phyloP scores from a whole-genome alignment of 192 early-diverging fungal species.

The Chytriomyces sp. region DNA sequence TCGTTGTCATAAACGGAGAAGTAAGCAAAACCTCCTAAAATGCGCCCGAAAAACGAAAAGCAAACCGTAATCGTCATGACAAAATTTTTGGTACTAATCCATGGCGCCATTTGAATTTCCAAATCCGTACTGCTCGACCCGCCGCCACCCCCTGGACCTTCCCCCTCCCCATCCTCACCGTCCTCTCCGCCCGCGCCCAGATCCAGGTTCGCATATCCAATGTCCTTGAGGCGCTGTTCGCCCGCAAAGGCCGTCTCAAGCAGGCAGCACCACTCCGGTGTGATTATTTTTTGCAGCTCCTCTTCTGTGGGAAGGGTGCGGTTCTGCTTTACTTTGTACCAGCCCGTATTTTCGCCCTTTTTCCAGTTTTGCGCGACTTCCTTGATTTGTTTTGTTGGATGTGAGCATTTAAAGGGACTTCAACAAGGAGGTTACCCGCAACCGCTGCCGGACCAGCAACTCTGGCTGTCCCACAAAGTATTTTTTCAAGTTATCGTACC shows the following conservation, averaged over 20 bases:
- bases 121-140: constrained; percentile 72
- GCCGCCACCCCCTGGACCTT: constrained; percentile 61
- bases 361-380: constrained; percentile 95
- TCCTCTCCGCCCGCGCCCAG: constrained; percentile 57
- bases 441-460: constrained; percentile 80
- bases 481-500: constrained; percentile 75
- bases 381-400: constrained; percentile 5
- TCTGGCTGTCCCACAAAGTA: constrained; percentile 87
- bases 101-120: constrained; percentile 92
- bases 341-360: constrained; percentile 82
- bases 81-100: constrained; percentile 95
- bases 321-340: constrained; percentile 83
- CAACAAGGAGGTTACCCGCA: constrained; percentile 56
- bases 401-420: background rate
- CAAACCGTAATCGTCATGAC: constrained; percentile 77
- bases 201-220: constrained; percentile 76
- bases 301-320: constrained; percentile 80
- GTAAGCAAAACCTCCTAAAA: background rate
- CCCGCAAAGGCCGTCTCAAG: constrained; percentile 93
- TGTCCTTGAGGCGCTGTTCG: constrained; percentile 86
- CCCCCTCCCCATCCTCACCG: constrained; percentile 70
- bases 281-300: constrained; percentile 85
- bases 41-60: background rate
- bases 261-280: constrained; percentile 87
- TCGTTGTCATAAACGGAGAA: background rate